These are phyloP conservation scores for Aspergillus persii DNA, from an alignment of 2,329 filamentous ascomycete species.

Conservation along the genomic window DNA sequence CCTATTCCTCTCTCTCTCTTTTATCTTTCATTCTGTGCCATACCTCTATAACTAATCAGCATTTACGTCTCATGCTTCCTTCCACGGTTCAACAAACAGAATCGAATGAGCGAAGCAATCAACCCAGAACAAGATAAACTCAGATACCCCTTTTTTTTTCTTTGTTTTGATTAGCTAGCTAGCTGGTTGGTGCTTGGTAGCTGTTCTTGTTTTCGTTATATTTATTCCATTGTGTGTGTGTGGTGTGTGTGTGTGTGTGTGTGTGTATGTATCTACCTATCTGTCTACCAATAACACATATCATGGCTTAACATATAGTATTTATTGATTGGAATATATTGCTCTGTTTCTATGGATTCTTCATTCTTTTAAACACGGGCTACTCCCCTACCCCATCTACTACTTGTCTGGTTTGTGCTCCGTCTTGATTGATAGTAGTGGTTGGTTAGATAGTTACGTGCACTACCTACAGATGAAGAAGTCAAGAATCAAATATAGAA, in stretches of 20 bases:
- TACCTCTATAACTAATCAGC: not conserved
- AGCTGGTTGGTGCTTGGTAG: not conserved
- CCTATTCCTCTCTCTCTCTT: not conserved
- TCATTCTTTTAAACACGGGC: too few relatives aligned
- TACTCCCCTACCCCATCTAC: too few relatives aligned
- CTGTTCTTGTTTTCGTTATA: not conserved
- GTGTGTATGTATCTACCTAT: not conserved
- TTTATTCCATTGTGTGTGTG: not conserved
- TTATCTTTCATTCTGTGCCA: not conserved
- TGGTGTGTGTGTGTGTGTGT: not conserved
- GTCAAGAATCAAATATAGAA: too few relatives aligned
- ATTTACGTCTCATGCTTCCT: not conserved
- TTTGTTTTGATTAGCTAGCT: not conserved
- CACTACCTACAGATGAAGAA: too few relatives aligned
- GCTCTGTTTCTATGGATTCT: too few relatives aligned
- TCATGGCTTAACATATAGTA: too few relatives aligned
- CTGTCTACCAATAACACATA: not conserved
- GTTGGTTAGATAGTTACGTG: too few relatives aligned
- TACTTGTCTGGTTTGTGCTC: too few relatives aligned
- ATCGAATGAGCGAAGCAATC: not conserved
- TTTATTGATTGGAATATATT: too few relatives aligned
- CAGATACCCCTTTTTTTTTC: not conserved
- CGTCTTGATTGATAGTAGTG: too few relatives aligned
- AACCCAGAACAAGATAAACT: not conserved
- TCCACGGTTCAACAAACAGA: not conserved